Conservation (phyloP, 2,329 filamentous ascomycete species). For the Cryoendolithus antarcticus region DNA sequence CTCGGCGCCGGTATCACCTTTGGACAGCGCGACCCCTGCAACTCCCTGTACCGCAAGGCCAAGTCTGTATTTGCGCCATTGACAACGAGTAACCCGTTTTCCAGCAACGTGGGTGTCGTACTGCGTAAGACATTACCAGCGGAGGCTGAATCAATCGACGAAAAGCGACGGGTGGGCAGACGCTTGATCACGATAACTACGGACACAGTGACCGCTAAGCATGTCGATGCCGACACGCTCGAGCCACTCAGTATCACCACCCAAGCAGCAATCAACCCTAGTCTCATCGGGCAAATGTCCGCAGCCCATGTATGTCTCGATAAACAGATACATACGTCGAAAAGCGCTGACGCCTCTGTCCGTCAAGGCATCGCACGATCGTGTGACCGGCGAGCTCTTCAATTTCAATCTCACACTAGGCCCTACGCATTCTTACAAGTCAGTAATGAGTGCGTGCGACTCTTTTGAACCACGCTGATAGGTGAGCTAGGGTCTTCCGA, state of each 20-base stretch:
- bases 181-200: constrained; percentile 42
- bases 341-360: no score
- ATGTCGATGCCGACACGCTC: constrained; percentile 57
- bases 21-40: constrained; percentile 61
- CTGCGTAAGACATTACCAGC: constrained; percentile 54
- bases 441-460: no score
- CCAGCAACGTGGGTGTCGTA: constrained; percentile 51
- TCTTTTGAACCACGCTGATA: no score
- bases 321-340: no score
- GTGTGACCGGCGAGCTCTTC: constrained; percentile 60
- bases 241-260: constrained; percentile 53
- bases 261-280: constrained; percentile 53
- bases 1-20: constrained; percentile 45
- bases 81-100: constrained; percentile 6
- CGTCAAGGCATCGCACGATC: constrained; percentile 42
- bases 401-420: constrained; percentile 70
- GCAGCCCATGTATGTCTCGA: constrained; percentile 50
- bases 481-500: constrained; percentile 42
- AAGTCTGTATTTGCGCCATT: constrained; percentile 45
- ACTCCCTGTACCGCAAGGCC: constrained; percentile 59
- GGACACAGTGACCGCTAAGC: constrained; percentile 48
- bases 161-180: constrained; percentile 10
- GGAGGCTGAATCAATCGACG: constrained; percentile 8
- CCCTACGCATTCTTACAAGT: constrained; percentile 45
- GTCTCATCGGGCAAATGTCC: constrained; percentile 53